These are phyloP conservation scores for Lentinula detonsa DNA, from an alignment of 768 basidiomycete species.

Conservation along the genomic window DNA sequence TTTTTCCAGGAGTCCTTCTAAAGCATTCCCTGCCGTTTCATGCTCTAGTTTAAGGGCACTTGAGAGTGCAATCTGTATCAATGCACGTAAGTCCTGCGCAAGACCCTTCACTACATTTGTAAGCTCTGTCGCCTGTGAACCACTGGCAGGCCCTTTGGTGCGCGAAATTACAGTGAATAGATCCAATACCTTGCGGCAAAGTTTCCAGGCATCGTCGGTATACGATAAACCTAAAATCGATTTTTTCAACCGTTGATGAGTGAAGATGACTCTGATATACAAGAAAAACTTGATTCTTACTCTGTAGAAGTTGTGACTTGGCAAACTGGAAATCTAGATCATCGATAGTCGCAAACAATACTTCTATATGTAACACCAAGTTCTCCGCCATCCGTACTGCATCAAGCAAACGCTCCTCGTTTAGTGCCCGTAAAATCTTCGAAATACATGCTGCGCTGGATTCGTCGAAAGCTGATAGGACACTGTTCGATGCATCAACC, in stretches of 20 bases:
- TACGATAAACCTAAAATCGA: conserved; percentile 81
- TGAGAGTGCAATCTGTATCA: conserved; percentile 95
- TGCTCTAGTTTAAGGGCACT: conserved; percentile 93
- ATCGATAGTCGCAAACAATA: conserved; percentile 94
- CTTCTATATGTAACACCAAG: conserved; percentile 97
- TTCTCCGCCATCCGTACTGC: conserved; percentile 98
- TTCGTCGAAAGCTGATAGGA: conserved; percentile 96
- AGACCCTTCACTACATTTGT: conserved; percentile 97
- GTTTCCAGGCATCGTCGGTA: conserved; percentile 94
- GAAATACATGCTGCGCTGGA: conserved; percentile 98
- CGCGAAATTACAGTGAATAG: conserved; percentile 94
- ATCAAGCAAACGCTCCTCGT: conserved; percentile 91
- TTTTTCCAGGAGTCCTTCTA: conserved; percentile 87
- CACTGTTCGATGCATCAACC: conserved; percentile 34
- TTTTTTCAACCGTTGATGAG: conserved; percentile 9
- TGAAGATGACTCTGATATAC: no score
- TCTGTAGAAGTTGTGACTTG: conserved; percentile 73
- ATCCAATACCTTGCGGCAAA: conserved; percentile 98
- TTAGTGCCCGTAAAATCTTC: conserved; percentile 96
- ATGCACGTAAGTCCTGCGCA: conserved; percentile 98
- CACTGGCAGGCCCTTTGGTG: conserved; percentile 73
- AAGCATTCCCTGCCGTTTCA: conserved; percentile 62
- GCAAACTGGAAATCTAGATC: conserved; percentile 89
- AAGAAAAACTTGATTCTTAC: conserved; percentile 35
- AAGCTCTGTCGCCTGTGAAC: conserved; percentile 91